A percentile compares a stretch with the other conserved stretches of the same genome.
These are phyloP conservation scores for Sphaerosporella brunnea DNA, from an alignment of 495 filamentous ascomycete genomes.

Conservation along the genomic window DNA sequence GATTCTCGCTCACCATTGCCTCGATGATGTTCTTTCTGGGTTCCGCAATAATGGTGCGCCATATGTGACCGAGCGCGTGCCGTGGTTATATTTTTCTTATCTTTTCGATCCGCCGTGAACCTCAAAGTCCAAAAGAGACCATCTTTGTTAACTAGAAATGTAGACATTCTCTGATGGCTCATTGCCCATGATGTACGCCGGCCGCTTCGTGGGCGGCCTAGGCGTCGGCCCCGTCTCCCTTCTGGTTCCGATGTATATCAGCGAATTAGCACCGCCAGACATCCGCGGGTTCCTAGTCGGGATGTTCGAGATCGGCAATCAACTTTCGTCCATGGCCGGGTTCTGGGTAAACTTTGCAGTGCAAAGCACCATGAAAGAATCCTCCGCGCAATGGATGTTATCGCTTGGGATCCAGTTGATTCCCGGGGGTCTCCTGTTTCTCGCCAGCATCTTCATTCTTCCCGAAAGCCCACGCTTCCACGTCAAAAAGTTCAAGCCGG, in stretches of 20 bases:
- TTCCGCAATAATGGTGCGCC: conserved; percentile 6
- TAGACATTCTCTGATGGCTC: conserved; percentile 14
- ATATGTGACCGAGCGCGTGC: neutral
- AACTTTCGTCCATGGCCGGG: conserved; percentile 36
- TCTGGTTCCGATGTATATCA: conserved; percentile 33
- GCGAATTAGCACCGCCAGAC: conserved; percentile 40
- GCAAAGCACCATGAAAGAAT: neutral
- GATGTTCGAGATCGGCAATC: conserved; percentile 38
- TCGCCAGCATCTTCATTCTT: conserved; percentile 32
- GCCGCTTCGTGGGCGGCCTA: conserved; percentile 27
- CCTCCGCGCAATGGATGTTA: conserved; percentile 36
- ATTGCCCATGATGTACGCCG: conserved; percentile 24
- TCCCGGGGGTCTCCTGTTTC: conserved; percentile 34
- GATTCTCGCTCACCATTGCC: conserved; percentile 11
- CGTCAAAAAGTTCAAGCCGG: conserved; percentile 32
- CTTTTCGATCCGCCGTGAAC: too few species aligned
- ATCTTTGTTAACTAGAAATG: too few species aligned
- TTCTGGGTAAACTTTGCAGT: conserved; percentile 43
- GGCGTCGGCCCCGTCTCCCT: conserved; percentile 27
- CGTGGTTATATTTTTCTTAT: neutral
- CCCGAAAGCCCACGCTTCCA: conserved; percentile 41
- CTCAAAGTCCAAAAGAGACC: too few species aligned
- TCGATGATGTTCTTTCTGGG: conserved; percentile 10
- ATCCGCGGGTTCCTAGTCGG: conserved; percentile 38
- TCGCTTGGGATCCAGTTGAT: conserved; percentile 40